Conservation (phyloP, 176 grass and related monocot genomes). For the Cymbopogon citratus region DNA sequence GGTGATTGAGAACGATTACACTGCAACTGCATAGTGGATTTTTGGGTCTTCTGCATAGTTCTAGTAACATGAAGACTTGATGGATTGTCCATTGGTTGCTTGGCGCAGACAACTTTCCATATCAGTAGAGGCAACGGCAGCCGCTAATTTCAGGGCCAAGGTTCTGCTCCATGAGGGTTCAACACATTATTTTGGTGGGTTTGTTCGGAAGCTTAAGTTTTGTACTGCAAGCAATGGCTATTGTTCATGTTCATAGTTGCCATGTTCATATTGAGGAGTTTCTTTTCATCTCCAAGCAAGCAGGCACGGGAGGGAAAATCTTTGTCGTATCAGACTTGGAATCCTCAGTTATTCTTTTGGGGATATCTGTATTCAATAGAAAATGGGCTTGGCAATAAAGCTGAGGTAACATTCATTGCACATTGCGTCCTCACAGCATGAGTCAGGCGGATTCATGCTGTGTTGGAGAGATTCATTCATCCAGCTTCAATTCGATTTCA, state of each 20-base stretch:
- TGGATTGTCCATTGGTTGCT: constrained; percentile 20
- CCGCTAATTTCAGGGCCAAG: constrained; percentile 12
- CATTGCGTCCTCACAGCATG: not conserved
- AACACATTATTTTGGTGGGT: constrained; percentile 44
- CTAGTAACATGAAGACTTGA: not conserved
- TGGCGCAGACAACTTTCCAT: constrained; percentile 9
- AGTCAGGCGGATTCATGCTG: not conserved
- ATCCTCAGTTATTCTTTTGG: constrained; percentile 49
- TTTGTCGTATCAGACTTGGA: constrained; percentile 18
- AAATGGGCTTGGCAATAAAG: constrained; percentile 60
- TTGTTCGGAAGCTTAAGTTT: constrained; percentile 9
- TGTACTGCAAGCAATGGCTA: not conserved
- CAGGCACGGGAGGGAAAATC: constrained; percentile 8
- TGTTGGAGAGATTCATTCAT: constrained; percentile 6
- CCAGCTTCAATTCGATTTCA: not conserved
- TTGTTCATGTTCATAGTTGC: constrained; percentile 39
- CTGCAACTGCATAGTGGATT: constrained; percentile 25
- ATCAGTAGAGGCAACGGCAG: not conserved
- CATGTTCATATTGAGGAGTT: constrained; percentile 24
- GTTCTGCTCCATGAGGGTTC: not conserved
- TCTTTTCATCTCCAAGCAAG: constrained; percentile 35
- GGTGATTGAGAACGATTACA: constrained; percentile 74
- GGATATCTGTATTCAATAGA: constrained; percentile 46
- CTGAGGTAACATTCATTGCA: constrained; percentile 53
- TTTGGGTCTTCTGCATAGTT: not conserved